Base-by-base conservation (phyloP, 2,329 filamentous ascomycete species). In the Ophiostoma novo-ulmi region DNA sequence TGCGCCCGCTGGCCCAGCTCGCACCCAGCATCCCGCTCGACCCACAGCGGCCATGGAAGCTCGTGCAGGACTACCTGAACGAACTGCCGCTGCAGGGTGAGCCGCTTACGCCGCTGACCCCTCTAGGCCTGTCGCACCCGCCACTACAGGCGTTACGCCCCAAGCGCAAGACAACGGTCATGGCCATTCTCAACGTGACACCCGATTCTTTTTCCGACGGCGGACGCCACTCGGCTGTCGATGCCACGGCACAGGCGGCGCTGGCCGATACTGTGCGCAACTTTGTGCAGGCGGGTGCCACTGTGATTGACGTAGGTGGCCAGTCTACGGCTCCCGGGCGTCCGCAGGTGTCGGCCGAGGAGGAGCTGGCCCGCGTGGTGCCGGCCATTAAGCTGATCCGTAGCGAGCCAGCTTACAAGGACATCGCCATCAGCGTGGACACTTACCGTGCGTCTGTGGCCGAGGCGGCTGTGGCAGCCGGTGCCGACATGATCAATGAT, bases 131-230 rank as follows among this genome's bases (percentile, higher is more conserved):
- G 6, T 78, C 78, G 6, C 78, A 85, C 52, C 79, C 83, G 13
- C 82, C 87, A 0, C 80, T 95, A 55, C 86, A 87, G 68, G 84
- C 91, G 22, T 80, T 88, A 39, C 80, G 82, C 41, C 80, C 84
- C 7, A 82, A 84, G 65, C 86, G 89, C 67, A 83, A 82, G 69
- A 97, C 94, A 0, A 87, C 88, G 65, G 81, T 97, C 75, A 99
- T 99, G 95, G 92, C 91, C 70, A 97, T 99, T 74, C 84, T 98
- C 65, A 99, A 99, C 80, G 82, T 97, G 69, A 98, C 95, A 0
- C 94, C 94, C 0, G 94, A 99, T 80, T 98, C 94, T 11, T 99
- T 99, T 82, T 98, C 94, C 0, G 94, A 98, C 77, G 94, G 93
- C 69, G 93, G 93, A 10, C 77, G 83, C 10, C 86, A 93, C 78